Conservation (phyloP, 345 rosid species). For the Alliaria petiolata region DNA sequence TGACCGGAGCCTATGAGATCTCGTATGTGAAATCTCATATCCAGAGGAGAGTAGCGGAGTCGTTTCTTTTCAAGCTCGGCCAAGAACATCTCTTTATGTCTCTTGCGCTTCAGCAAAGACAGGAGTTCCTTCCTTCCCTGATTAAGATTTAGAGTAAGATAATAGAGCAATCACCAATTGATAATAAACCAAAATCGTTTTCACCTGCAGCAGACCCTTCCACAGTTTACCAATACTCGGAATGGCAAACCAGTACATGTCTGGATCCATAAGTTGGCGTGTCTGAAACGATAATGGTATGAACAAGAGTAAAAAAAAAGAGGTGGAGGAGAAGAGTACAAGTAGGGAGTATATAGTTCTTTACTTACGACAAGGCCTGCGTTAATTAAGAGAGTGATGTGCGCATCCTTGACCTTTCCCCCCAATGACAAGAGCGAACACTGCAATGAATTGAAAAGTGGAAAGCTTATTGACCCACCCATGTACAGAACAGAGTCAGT, state of each 20-base stretch:
- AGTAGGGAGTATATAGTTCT: background rate
- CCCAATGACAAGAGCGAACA: constrained; percentile 65
- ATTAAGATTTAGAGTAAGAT: constrained; percentile 2
- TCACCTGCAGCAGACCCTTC: constrained; percentile 86
- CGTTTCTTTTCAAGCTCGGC: constrained; percentile 76
- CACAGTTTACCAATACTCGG: constrained; percentile 78
- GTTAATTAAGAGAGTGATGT: constrained; percentile 67
- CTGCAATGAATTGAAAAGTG: constrained; percentile 34
- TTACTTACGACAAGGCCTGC: constrained; percentile 85
- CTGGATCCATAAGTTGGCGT: constrained; percentile 76
- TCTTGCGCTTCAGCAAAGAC: constrained; percentile 64
- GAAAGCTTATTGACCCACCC: background rate
- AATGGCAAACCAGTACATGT: constrained; percentile 91
- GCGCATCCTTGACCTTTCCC: constrained; percentile 71
- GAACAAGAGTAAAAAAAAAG: background rate
- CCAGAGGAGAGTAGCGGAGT: constrained; percentile 74
- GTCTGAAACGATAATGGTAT: constrained; percentile 39
- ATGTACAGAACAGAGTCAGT: background rate
- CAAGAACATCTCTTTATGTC: constrained; percentile 92
- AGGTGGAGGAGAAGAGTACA: background rate
- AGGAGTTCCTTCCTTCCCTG: constrained; percentile 97
- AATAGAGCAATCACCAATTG: background rate
- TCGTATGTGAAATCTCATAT: constrained; percentile 90
- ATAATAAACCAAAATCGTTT: background rate
- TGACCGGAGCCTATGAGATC: constrained; percentile 94